phyloP scores from a whole-genome alignment of 1,284 basidiomycete species.

The Trametes versicolor region DNA sequence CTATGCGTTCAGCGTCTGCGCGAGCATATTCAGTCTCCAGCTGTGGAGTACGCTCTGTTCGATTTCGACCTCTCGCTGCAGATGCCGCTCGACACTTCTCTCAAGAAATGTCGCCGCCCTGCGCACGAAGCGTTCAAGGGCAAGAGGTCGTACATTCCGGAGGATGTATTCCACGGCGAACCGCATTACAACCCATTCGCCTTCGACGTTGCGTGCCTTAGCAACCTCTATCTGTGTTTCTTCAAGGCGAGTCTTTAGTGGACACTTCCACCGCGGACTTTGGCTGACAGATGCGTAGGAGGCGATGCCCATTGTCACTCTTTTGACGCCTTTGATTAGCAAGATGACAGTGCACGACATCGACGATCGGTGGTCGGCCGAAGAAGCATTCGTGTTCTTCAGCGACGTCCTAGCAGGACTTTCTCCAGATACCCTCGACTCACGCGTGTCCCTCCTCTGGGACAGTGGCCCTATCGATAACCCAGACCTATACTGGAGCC shows the following conservation, averaged over 20 bases:
- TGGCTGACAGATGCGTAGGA: conserved; percentile 9
- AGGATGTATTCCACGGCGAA: conserved; percentile 18
- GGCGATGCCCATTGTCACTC: background rate
- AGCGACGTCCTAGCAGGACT: background rate
- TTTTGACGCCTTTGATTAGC: conserved; percentile 4
- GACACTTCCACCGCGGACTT: background rate
- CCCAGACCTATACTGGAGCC: background rate
- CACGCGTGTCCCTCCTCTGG: background rate
- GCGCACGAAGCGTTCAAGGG: conserved; percentile 5
- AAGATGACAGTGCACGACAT: conserved; percentile 12
- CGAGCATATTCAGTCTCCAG: conserved; percentile 5
- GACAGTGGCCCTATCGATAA: background rate
- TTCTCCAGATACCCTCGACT: background rate
- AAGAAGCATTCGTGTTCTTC: conserved; percentile 13
- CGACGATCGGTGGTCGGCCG: conserved; percentile 6
- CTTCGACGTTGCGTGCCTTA: conserved; percentile 25
- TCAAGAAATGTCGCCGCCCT: conserved; percentile 20
- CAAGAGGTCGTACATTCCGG: conserved; percentile 2
- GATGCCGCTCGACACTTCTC: conserved; percentile 5
- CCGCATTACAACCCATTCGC: conserved; percentile 28
- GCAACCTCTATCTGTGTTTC: conserved; percentile 16
- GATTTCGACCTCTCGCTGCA: conserved; percentile 28
- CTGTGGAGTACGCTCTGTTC: conserved; percentile 19
- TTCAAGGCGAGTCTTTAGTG: conserved; percentile 16
- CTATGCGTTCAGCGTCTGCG: background rate